A percentile compares a stretch with the other conserved stretches of the same genome.
phyloP scores from a whole-genome alignment of 2,329 filamentous ascomycete genomes.

The Macroventuria anomochaeta region DNA sequence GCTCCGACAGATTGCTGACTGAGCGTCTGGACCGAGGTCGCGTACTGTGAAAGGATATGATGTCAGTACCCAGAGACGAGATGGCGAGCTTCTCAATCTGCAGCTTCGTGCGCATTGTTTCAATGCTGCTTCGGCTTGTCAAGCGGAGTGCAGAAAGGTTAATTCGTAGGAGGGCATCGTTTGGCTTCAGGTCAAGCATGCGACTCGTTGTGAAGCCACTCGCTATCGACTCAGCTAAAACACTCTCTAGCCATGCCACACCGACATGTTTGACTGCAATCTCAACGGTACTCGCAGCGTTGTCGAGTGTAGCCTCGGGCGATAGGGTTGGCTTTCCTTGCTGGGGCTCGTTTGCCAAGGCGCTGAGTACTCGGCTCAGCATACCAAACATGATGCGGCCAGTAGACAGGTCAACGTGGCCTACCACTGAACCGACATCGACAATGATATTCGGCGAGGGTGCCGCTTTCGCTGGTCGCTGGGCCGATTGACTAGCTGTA shows the following conservation, averaged over 20 bases:
- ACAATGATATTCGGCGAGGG: constrained; percentile 31
- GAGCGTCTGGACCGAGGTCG: constrained; percentile 37
- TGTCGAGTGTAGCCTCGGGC: not conserved
- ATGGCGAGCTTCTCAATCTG: constrained; percentile 54
- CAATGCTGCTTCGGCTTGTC: constrained; percentile 24
- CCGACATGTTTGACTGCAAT: constrained; percentile 37
- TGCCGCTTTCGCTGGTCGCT: constrained; percentile 18
- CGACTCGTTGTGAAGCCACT: constrained; percentile 5
- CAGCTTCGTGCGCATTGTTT: constrained; percentile 32
- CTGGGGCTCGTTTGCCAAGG: constrained; percentile 21
- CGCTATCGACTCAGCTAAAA: constrained; percentile 34
- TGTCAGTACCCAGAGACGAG: constrained; percentile 56
- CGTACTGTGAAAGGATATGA: constrained; percentile 58
- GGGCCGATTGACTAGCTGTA: constrained; percentile 5
- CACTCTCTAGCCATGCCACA: constrained; percentile 42
- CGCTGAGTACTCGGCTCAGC: constrained; percentile 32
- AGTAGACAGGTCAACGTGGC: constrained; percentile 46
- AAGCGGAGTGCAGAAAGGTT: constrained; percentile 33
- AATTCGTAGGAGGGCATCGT: constrained; percentile 39
- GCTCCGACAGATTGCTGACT: constrained; percentile 28
- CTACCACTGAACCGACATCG: constrained; percentile 43
- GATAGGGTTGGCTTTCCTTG: not conserved
- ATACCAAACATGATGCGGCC: constrained; percentile 45
- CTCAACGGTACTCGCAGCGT: constrained; percentile 22
- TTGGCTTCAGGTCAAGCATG: constrained; percentile 33